phyloP scores from a whole-genome alignment of 1,284 basidiomycete species.

The Trichosporon ovoides region DNA sequence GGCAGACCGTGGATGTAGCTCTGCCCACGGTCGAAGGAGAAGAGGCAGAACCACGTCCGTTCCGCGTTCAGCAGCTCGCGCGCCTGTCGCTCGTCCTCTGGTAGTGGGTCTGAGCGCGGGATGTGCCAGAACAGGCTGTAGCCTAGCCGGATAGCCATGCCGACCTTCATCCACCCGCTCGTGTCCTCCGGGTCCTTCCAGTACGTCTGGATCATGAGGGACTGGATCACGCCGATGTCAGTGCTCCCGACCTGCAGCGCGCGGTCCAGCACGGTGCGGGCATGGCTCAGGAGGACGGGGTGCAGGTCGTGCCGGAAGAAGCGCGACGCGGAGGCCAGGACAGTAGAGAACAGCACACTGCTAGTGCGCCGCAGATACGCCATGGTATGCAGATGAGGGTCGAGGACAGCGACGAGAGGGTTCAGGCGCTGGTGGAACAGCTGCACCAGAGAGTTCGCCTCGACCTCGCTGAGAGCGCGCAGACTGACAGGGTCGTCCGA shows the following conservation, averaged over 20 bases:
- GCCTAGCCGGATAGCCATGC: conserved; percentile 31
- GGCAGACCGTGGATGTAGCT: conserved; percentile 32
- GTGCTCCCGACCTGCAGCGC: conserved; percentile 26
- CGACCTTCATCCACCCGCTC: conserved; percentile 31
- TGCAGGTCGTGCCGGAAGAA: conserved; percentile 33
- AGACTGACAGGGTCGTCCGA: conserved; percentile 26
- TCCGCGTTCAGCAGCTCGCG: conserved; percentile 34
- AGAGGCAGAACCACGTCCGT: conserved; percentile 39
- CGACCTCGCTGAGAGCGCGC: conserved; percentile 25
- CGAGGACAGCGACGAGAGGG: conserved; percentile 29
- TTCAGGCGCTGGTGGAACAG: conserved; percentile 34
- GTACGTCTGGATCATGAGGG: conserved; percentile 38
- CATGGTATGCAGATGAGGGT: conserved; percentile 32
- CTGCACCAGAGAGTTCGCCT: conserved; percentile 27
- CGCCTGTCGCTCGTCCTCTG: conserved; percentile 29
- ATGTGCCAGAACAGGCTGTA: conserved; percentile 36
- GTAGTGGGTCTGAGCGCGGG: conserved; percentile 23
- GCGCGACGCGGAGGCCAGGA: conserved; percentile 28
- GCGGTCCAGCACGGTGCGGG: conserved; percentile 32
- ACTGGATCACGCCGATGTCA: conserved; percentile 34
- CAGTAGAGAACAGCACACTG: conserved; percentile 30
- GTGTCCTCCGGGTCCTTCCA: conserved; percentile 36
- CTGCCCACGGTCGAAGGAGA: conserved; percentile 36
- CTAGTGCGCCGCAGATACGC: conserved; percentile 29
- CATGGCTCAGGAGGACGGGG: conserved; percentile 25